Conservation (phyloP, 495 filamentous ascomycete genomes). For the Neurospora cerealis region DNA sequence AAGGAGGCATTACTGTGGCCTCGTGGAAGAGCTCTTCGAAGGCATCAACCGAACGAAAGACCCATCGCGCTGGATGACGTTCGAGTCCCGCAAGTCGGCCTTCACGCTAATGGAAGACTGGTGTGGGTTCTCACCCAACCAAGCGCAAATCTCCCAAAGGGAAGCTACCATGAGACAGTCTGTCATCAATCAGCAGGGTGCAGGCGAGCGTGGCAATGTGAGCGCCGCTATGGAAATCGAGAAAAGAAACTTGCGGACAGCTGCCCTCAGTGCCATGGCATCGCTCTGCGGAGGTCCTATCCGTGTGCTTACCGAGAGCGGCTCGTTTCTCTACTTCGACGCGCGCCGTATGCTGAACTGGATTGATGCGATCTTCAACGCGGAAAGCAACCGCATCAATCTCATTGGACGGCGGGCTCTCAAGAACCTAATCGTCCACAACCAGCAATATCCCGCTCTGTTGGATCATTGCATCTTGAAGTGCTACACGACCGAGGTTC, state of each 20-base stretch:
- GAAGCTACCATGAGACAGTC: constrained; percentile 85
- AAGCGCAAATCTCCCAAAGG: constrained; percentile 64
- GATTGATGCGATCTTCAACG: constrained; percentile 90
- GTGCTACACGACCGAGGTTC: constrained; percentile 69
- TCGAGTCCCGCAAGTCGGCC: constrained; percentile 84
- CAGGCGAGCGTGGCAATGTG: constrained; percentile 60
- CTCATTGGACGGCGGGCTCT: constrained; percentile 84
- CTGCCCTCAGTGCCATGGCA: constrained; percentile 92
- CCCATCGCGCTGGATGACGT: constrained; percentile 86
- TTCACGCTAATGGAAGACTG: constrained; percentile 98
- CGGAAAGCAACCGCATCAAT: constrained; percentile 79
- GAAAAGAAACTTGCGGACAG: constrained; percentile 80
- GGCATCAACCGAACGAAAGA: constrained; percentile 81
- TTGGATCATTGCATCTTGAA: constrained; percentile 78
- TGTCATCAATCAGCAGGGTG: constrained; percentile 51
- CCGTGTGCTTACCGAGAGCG: constrained; percentile 75
- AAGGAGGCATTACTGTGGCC: constrained; percentile 83
- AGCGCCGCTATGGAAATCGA: constrained; percentile 93
- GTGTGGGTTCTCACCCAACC: constrained; percentile 96
- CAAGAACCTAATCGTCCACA: constrained; percentile 84
- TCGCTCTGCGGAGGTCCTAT: constrained; percentile 87
- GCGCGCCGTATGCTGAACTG: constrained; percentile 84
- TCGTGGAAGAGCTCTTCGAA: constrained; percentile 88
- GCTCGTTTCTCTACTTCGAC: constrained; percentile 78
- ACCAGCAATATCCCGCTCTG: constrained; percentile 72